Conservation (phyloP, 805 yeast genomes). For the Pichia kluyveri region DNA sequence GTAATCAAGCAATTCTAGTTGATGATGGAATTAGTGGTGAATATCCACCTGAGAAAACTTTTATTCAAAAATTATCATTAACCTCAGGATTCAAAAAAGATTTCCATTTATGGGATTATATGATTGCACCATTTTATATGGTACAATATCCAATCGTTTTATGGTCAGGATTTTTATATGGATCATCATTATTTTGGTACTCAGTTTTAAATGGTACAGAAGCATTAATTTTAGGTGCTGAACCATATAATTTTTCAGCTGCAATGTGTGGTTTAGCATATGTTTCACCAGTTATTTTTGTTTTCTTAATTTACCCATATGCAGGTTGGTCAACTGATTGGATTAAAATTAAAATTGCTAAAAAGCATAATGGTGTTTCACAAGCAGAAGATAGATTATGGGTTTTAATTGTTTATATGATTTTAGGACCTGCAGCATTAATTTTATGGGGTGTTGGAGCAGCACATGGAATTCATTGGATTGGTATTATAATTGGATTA, state of each 20-base stretch:
- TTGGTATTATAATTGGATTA: constrained; percentile 43
- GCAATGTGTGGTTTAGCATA: constrained; percentile 42
- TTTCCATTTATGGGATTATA: constrained; percentile 18
- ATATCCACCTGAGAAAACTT: constrained; percentile 28
- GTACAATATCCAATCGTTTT: constrained; percentile 43
- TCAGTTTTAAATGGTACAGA: constrained; percentile 41
- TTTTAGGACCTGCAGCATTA: constrained; percentile 46
- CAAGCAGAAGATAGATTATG: constrained; percentile 52
- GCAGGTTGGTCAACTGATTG: constrained; percentile 45
- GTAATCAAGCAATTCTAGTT: constrained; percentile 22
- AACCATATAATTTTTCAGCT: constrained; percentile 44
- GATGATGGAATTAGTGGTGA: constrained; percentile 14
- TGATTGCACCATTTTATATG: constrained; percentile 33
- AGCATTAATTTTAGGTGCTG: constrained; percentile 32
- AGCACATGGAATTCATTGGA: constrained; percentile 44
- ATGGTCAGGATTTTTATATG: constrained; percentile 52
- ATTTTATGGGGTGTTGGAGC: constrained; percentile 63
- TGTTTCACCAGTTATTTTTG: constrained; percentile 43
- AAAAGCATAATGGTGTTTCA: constrained; percentile 40
- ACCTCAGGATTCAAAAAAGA: constrained; percentile 29
- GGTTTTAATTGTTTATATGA: constrained; percentile 35
- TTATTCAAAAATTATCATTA: constrained; percentile 34
- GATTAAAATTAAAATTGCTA: constrained; percentile 40
- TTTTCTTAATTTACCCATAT: constrained; percentile 32
- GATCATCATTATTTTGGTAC: constrained; percentile 40